Base-by-base conservation (phyloP, 805 yeast genomes). In the Wickerhamiella musiphila region DNA sequence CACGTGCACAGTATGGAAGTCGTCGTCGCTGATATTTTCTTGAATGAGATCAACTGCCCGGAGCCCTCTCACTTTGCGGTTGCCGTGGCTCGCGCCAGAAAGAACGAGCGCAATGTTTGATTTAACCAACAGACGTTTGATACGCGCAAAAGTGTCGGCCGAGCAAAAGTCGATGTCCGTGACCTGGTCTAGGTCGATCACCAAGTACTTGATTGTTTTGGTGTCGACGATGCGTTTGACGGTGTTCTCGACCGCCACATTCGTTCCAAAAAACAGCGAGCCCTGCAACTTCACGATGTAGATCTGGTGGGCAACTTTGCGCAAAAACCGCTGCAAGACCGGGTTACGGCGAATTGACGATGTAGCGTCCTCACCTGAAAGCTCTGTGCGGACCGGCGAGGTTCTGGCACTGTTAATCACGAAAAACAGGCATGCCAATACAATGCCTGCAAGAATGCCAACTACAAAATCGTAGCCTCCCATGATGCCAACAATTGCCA, bases 401-500 rank as follows among this genome's bases (percentile, higher is more conserved):
- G 73, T 66, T 26, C 81, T 68, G 2, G 93, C 83, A 14, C 93
- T 90, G 41, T 79, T 92, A 29, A 84, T 76, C n/a, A 90, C 81
- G 58, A 84, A 90, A n/a, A 90, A 78, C 46, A 86, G 66, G 51
- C 94, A 84, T 0, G 98, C 96, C 34, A 90, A 62, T 22, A 90
- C 58, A 17, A 86, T 77, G 30, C 98, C 98, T 13, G 76, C 84
- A 35, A 86, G 57, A 19, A 90, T 81, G 36, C 98, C 98, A 42
- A 73, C 67, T 7, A 90, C 96, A 52, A 90, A 90, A 56, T 90
- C 98, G 66, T 81, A 76, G 1, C 78, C 73, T 3, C 96, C 96
- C 96, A 90, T 90, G 0, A 84, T 75, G 19, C 82, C 56, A n/a
- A 92, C 93, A 43, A 90, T 90, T 6, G 76, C 71, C 7, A 78